Base-by-base conservation (phyloP, 2,329 filamentous ascomycete genomes). In the Gliomastix tumulicola region DNA sequence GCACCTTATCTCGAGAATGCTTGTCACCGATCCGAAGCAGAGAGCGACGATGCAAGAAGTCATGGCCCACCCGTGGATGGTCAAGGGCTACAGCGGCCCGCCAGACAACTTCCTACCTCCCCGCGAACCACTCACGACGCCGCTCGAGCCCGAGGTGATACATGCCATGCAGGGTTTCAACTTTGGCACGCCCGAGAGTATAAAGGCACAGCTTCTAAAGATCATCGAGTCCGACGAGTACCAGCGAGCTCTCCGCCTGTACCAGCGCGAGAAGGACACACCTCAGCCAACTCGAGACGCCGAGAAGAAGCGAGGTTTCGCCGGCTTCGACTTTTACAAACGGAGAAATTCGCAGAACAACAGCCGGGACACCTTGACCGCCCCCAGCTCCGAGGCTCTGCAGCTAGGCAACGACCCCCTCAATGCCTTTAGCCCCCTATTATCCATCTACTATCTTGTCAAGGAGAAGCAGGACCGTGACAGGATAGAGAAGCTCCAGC, bases 101-200 rank as follows among this genome's bases (percentile, higher is more conserved):
- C 89, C 89, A 1, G 92, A 97, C 43, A 98, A 96, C 51, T 87
- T 85, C 45, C 69, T 98, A 3, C 89, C 89, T 4, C 62, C 68
- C 21, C 82, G 92, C 34, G 90, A 95, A 49, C 88, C 92, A 3
- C 60, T 97, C n/a, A 76, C 84, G 25, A 66, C 94, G 12, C 89
- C 90, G 6, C 66, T 98, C 9, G 90, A 97, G 53, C 68, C 75
- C 3, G 82, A 85, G 30, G 82, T 97, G 5, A 77, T 98, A 39
- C 78, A 87, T 34, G 89, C 86, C 48, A 98, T 98, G 92, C 94
- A 88, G 18, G 92, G 92, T 3, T 98, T 98, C 58, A 94, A 97
- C 58, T 98, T 97, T 64, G 92, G 92, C 1, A 75, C 87, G 1
- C 75, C 88, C 2, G 88, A 96, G 36, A 76, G 78, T 39, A 96